Conservation (phyloP, 306 rosid genomes). For the Acacia melanoxylon region DNA sequence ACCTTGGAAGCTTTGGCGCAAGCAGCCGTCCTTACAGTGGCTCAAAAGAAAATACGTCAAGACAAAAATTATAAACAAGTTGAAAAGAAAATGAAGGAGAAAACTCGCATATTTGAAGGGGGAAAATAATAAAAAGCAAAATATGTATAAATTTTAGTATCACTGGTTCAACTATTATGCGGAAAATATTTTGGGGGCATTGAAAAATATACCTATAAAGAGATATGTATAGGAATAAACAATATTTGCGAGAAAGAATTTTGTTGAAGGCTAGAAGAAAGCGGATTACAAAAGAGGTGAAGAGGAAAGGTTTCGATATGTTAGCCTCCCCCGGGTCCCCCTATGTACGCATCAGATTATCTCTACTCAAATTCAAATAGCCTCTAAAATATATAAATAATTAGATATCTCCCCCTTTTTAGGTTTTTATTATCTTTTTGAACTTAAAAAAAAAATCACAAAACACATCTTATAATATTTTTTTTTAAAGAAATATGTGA, state of each 20-base stretch:
- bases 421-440: too few species aligned
- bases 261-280: background rate
- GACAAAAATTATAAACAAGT: too few species aligned
- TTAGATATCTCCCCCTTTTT: too few species aligned
- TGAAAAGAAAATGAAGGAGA: background rate
- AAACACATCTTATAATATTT: too few species aligned
- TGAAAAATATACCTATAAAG: conserved; percentile 1
- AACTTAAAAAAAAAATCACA: too few species aligned
- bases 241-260: background rate
- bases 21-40: too few species aligned
- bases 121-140: background rate
- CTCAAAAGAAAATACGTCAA: too few species aligned
- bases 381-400: too few species aligned
- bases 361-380: too few species aligned
- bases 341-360: too few species aligned
- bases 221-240: conserved; percentile 22
- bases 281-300: background rate
- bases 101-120: background rate
- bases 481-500: too few species aligned
- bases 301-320: conserved; percentile 18
- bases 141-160: background rate
- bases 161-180: conserved; percentile 11
- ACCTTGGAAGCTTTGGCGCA: too few species aligned
- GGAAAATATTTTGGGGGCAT: background rate
- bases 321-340: background rate